Evolutionary conservation across 2,329 filamentous ascomycete genomes (phyloP), one percentile per base, ranked within the genome.

Genomic region (Scytalidium sp.): DNA sequence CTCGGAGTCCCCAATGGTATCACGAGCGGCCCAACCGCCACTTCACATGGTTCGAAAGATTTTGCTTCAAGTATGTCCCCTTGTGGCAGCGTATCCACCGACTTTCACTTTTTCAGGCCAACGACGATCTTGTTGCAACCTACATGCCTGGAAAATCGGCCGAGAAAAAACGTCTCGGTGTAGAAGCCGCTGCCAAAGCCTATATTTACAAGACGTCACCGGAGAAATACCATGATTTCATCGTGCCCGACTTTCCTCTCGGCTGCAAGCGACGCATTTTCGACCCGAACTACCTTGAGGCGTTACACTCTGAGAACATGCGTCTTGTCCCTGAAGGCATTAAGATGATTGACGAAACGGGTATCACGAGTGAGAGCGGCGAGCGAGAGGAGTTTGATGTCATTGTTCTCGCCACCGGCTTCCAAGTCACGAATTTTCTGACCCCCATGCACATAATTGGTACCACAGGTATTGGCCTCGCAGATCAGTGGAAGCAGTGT

Each of bases 381-480:
- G 40, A 32, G 19, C 29, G 27, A 5, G 44, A 52, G 13, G 53
- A 55, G 11, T 52, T 50, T 23, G 53, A 55, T 42, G 36, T 50
- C n/a, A 55, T 55, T 43, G 41, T 55, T 11, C 46, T 50, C 15
- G 53, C 53, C 11, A 55, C 53, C 23, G 53, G 50, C 20, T 71
- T 69, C 52, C 49, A 69, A 41, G 64, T 69, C 19, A 50, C 57
- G 19, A 46, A 68, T 43, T 71, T 69, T 44, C 54, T 71, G 5
- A 55, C 59, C 9, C 66, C 67, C 0, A 64, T 70, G 55, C 49
- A 62, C 19, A 51, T 70, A 10, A 50, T 56, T 20, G 67, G 68
- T 13, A 7, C 17, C 15, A 22, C 19, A 13, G 41, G 45, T 3
- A n/a, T 36, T 10, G 17, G 32, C 32, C 49, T 69, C 15, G 54